Base-by-base conservation (phyloP, 768 basidiomycete species). In the Melanogaster broomeanus region DNA sequence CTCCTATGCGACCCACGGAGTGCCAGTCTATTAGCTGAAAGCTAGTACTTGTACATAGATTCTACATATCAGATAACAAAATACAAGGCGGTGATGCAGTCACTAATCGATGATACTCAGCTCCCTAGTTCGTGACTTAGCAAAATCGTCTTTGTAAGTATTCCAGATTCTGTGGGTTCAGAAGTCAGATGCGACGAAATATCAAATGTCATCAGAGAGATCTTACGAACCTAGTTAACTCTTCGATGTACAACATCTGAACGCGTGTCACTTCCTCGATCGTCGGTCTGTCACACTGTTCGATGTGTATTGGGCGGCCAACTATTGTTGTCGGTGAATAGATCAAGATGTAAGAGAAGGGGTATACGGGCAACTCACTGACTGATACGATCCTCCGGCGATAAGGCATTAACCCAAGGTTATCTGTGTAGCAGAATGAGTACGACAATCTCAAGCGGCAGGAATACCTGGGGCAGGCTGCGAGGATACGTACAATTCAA, bases 341-440 rank as follows among this genome's bases (percentile, higher is more conserved):
- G n/a, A 25, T 45, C n/a, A 24, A 33, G 46, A 7, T 19, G 21
- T 24, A 45, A 24, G 9, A 3, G 28, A 42, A 35, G 7, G 15
- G 5, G 21, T 13, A 27, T 2, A 18, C 11, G 8, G 39, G 39
- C 18, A 40, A 90, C 94, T 81, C 64, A 95, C 94, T 85, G 60
- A 98, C 97, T 52, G 91, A 88, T n/a, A 98, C 90, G 53, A 99
- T 98, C 35, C 86, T 87, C 61, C 91, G 84, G 31, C 97, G 86
- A 68, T 96, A 98, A 2, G 97, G 97, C 85, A 99, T 88, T 52
- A 99, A 70, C 2, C 97, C 97, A 56, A 96, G 75, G 61, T 93
- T 98, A 72, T 99, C 95, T 96, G 61, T 3, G 3, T 13, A 45
- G 11, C 38, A 5, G 16, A 31, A 10, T 28, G 18, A 34, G 13